Conservation (phyloP, 495 filamentous ascomycete genomes). For the Podospora tetraspora region DNA sequence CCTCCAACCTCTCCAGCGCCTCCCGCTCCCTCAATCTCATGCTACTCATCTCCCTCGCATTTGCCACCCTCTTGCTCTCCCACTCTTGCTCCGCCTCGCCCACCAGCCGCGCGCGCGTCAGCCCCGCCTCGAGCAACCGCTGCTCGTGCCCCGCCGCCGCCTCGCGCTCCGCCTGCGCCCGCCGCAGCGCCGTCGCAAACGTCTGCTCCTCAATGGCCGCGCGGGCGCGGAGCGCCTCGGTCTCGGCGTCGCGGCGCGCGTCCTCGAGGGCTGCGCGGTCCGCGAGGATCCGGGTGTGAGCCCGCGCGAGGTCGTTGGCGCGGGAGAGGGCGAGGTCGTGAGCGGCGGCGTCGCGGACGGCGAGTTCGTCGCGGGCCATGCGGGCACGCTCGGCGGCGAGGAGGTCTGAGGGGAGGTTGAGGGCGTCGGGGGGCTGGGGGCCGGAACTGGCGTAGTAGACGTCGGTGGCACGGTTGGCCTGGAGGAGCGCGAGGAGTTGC, state of each 20-base stretch:
- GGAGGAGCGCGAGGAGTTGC: slow-evolving; percentile 38
- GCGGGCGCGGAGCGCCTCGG: slow-evolving; percentile 29
- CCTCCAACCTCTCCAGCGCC: slow-evolving; percentile 38
- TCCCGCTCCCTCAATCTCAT: slow-evolving; percentile 40
- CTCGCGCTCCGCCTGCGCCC: slow-evolving; percentile 25
- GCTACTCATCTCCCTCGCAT: slow-evolving; percentile 36
- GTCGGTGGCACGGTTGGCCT: slow-evolving; percentile 39
- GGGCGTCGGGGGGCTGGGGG: slow-evolving; percentile 40
- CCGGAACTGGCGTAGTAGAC: slow-evolving; percentile 45
- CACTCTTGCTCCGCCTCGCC: slow-evolving; percentile 37
- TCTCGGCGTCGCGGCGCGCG: slow-evolving; percentile 35
- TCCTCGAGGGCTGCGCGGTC: slow-evolving; percentile 44
- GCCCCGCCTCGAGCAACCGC: slow-evolving; percentile 33
- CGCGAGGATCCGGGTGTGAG: slow-evolving; percentile 41
- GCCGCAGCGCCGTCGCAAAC: slow-evolving; percentile 23
- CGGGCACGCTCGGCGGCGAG: slow-evolving; percentile 42
- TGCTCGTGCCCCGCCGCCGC: slow-evolving; percentile 36
- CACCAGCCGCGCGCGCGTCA: slow-evolving; percentile 35
- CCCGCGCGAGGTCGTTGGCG: slow-evolving; percentile 37
- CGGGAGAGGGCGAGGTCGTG: slow-evolving; percentile 35
- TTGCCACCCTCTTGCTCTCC: slow-evolving; percentile 33
- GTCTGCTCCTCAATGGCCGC: slow-evolving; percentile 24
- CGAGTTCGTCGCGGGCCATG: slow-evolving; percentile 32
- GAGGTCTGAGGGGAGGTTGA: slow-evolving; percentile 42
- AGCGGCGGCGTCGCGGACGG: slow-evolving; percentile 34